Evolutionary conservation across 257 asterid species (phyloP), one percentile per base, ranked within the genome.

Genomic region (Primulina tabacum): DNA sequence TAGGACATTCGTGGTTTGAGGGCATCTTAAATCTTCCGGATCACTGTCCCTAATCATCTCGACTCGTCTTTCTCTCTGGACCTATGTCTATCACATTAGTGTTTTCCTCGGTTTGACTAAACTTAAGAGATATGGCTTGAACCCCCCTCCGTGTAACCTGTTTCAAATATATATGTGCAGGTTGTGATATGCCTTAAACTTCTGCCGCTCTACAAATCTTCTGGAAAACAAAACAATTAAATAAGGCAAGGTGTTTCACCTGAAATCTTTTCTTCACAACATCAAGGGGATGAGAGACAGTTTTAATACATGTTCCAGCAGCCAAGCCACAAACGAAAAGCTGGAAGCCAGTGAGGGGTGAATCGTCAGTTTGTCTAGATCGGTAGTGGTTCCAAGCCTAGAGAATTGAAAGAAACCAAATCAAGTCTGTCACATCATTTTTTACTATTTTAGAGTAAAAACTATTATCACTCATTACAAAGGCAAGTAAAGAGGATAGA

Each of bases 231-330:
- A 50, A 43, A 47, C 21, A 50, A 21, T 8, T 50, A 16, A 43
- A 50, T 20, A 62, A 47, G 21, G 40, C 38, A 2, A 17, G 43
- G 64, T 60, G 71, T 62, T 18, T 80, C 57, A 94, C 99, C 95
- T 94, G 99, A 79, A 94, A 94, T 73, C 99, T 90, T 88, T 94
- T 94, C 84, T 94, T 94, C 57, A 94, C 90, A 64, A 94, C 97
- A 75, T 94, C 99, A 32, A 94, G 96, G 16, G 99, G 99, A 81
- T 94, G 99, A 56, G 97, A 94, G 21, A 82, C 92, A 35, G 88
- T 91, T 76, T 90, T 94, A 28, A 96, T 96, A 62, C 88, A 82
- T 6, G 89, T 79, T 71, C 99, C 97, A 70, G 97, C 90, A 71
- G 89, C 99, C 71, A 90, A 78, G 33, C 99, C 99, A 16, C 96